These are phyloP conservation scores for Metschnikowia proteae DNA, from an alignment of 805 yeast species.

Conservation along the genomic window DNA sequence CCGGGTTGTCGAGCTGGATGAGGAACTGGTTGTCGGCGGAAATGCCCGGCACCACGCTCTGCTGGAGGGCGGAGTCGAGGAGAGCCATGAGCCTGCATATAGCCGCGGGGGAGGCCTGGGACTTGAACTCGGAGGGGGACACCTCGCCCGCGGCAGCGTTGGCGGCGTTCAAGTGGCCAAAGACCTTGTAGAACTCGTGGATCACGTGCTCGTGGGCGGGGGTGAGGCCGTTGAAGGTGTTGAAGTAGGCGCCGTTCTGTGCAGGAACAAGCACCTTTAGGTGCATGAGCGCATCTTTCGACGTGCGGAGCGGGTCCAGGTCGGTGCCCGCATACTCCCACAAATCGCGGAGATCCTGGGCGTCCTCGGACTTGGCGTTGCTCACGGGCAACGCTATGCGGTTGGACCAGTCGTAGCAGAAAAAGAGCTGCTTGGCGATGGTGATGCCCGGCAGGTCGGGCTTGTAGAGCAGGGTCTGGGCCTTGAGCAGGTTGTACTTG, in stretches of 20 bases:
- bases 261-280: conserved; percentile 17
- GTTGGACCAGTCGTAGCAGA: conserved; percentile 19
- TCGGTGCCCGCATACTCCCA: conserved; percentile 3
- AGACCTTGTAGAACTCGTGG: conserved; percentile 12
- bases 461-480: conserved; percentile 10
- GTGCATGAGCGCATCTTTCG: conserved; percentile 7
- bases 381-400: conserved; percentile 15
- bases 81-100: conserved; percentile 15
- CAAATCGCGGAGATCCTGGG: conserved; percentile 7
- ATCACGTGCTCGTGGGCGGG: conserved; percentile 11
- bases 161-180: conserved; percentile 7
- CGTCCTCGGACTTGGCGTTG: conserved; percentile 8
- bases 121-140: not conserved
- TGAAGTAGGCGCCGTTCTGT: conserved; percentile 13
- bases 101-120: conserved; percentile 11
- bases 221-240: conserved; percentile 13
- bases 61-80: conserved; percentile 14
- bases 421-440: conserved; percentile 18
- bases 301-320: not conserved
- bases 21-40: conserved; percentile 7
- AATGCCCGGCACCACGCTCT: conserved; percentile 15
- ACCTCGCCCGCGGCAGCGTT: not conserved
- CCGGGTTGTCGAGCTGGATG: conserved; percentile 13
- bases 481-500: conserved; percentile 20
- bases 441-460: conserved; percentile 20